These are phyloP conservation scores for Blastobotrys petasosporus DNA, from an alignment of 1,139 yeast genomes.

Conservation along the genomic window DNA sequence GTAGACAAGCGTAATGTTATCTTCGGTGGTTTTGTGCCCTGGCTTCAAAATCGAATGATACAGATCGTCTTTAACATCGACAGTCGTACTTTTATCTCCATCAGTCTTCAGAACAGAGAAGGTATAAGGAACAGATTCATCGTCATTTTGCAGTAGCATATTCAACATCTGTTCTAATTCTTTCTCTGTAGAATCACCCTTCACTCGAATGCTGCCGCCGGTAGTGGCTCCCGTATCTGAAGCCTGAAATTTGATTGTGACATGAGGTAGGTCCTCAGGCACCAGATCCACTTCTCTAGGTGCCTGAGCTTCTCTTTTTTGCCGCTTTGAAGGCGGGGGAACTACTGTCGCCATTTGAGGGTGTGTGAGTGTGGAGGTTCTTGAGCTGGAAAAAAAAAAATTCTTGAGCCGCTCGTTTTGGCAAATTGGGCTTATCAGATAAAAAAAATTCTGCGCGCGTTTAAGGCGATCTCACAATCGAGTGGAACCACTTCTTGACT, in stretches of 20 bases:
- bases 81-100: constrained; percentile 38
- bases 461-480: constrained; percentile 1
- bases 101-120: constrained; percentile 56
- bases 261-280: constrained; percentile 81
- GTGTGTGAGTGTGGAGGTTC: too few relatives aligned
- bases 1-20: constrained; percentile 79
- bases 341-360: constrained; percentile 76
- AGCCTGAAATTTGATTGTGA: constrained; percentile 83
- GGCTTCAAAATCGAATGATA: constrained; percentile 81
- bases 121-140: constrained; percentile 87
- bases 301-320: constrained; percentile 74
- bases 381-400: too few relatives aligned
- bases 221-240: constrained; percentile 87
- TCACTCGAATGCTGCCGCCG: constrained; percentile 85
- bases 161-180: constrained; percentile 86
- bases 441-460: constrained; percentile 1
- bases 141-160: constrained; percentile 42
- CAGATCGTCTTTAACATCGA: constrained; percentile 73
- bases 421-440: background rate
- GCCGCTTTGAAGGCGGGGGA: constrained; percentile 93
- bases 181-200: constrained; percentile 79
- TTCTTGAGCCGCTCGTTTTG: too few relatives aligned
- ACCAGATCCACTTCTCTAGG: constrained; percentile 68
- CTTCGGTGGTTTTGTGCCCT: constrained; percentile 85
- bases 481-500: too few relatives aligned